Evolutionary conservation across 1,139 yeast genomes (phyloP), one percentile per base, ranked within the genome.

Genomic region (Geotrichum europaeum): DNA sequence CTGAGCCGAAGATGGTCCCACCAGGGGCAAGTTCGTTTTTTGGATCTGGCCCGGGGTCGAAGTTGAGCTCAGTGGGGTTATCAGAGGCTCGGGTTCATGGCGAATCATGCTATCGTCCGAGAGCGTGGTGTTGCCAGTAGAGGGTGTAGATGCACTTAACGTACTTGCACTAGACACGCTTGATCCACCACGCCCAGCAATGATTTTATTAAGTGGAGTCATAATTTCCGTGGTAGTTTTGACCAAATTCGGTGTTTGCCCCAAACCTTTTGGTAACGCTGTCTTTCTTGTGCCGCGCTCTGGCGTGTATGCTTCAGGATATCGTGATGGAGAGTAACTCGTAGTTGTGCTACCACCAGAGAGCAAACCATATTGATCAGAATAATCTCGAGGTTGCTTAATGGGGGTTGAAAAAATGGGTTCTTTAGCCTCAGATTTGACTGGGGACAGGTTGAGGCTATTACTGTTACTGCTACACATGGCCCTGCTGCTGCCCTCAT

Each of bases 1-100:
- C 59, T 75, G 78, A 0, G 75, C 73, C 0, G 79, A 73, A 13
- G 78, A 73, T 20, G 78, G 78, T 22, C 78, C 76, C 18, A 75
- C 76, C 53, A 74, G 65, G 1, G 57, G 28, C 9, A 40, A 15
- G 20, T 40, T 40, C n/a, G 15, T 43, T 24, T n/a, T 50, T 24
- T 36, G 58, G 40, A 43, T 56, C 51, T 40, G 51, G 51, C n/a
- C 51, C 54, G 20, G 51, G 7, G 34, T 47, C 15, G n/a, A 36
- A 22, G 13, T 22, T 28, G 22, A 56, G 30, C n/a, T 49, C 45
- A 49, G 20, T 22, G 53, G 25, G 12, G 54, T 36, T 36, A 53
- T 49, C 12, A 47, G 51, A 18, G 55, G 13, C 28, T 22, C 43
- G 18, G 25, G 10, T 18, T 18, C 49, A 40, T 45, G 32, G 7